A percentile compares a stretch with the other conserved stretches of the same genome.
Evolutionary conservation across 495 filamentous ascomycete genomes (phyloP).

Genomic region (Neurospora terricola): DNA sequence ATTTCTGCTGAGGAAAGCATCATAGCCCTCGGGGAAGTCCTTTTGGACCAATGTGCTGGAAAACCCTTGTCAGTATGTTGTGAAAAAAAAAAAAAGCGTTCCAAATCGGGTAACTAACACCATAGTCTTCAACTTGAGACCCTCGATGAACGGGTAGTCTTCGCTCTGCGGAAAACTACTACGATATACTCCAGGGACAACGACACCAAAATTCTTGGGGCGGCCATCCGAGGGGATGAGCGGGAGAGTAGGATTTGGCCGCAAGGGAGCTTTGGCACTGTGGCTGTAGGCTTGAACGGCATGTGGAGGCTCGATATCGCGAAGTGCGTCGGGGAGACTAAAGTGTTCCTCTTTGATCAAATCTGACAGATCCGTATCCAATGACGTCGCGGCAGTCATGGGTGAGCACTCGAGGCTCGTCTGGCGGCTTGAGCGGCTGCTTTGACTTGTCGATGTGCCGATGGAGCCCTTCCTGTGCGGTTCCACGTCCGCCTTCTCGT

Average conservation of each 20-base stretch:
- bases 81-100: neutral
- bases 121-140: constrained; percentile 60
- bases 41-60: constrained; percentile 66
- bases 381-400: neutral
- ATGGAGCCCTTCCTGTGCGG: constrained; percentile 4
- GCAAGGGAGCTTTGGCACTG: neutral
- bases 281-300: neutral
- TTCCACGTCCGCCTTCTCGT: constrained; percentile 3
- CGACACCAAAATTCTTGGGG: constrained; percentile 57
- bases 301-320: neutral
- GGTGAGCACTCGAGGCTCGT: constrained; percentile 11
- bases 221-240: constrained; percentile 18
- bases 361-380: neutral
- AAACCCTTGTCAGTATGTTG: constrained; percentile 10
- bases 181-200: constrained; percentile 61
- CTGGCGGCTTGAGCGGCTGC: constrained; percentile 11
- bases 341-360: neutral
- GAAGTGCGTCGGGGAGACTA: neutral
- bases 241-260: neutral
- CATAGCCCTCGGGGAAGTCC: constrained; percentile 45
- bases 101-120: constrained; percentile 41
- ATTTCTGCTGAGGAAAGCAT: constrained; percentile 48
- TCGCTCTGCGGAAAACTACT: constrained; percentile 58
- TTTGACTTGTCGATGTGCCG: constrained; percentile 7
- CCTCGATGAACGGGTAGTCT: constrained; percentile 55